Conservation (phyloP, 2,329 filamentous ascomycete species). For the Cladophialophora psammophila region DNA sequence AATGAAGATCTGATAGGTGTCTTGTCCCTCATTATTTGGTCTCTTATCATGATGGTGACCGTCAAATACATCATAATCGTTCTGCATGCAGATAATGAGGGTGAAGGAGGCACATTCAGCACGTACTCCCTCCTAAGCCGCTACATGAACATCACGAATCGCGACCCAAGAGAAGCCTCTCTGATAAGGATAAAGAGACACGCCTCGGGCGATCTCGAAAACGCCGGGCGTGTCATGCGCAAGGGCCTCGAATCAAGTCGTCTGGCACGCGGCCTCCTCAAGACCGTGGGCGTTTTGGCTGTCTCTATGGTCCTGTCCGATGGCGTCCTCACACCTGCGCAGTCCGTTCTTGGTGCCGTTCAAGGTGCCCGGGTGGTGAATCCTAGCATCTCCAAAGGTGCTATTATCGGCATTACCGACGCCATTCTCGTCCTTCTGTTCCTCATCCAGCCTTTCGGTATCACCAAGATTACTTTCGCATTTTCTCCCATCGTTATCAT, state of each 20-base stretch:
- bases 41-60: slow-evolving; percentile 63
- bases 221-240: slow-evolving; percentile 53
- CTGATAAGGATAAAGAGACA: slow-evolving; percentile 58
- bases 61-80: slow-evolving; percentile 65
- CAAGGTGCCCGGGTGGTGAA: slow-evolving; percentile 61
- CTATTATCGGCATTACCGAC: slow-evolving; percentile 60
- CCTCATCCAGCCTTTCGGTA: slow-evolving; percentile 63
- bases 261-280: slow-evolving; percentile 56
- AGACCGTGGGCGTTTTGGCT: slow-evolving; percentile 61
- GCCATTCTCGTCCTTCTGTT: slow-evolving; percentile 63
- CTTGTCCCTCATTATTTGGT: slow-evolving; percentile 64
- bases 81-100: slow-evolving; percentile 63
- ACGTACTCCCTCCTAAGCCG: slow-evolving; percentile 61
- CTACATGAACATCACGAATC: slow-evolving; percentile 61
- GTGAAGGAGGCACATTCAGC: slow-evolving; percentile 65
- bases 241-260: slow-evolving; percentile 57
- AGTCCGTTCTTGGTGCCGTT: slow-evolving; percentile 64
- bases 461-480: slow-evolving; percentile 54
- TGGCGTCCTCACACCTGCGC: slow-evolving; percentile 64
- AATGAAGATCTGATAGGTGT: slow-evolving; percentile 60
- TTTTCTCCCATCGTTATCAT: slow-evolving; percentile 65
- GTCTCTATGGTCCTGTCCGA: slow-evolving; percentile 65
- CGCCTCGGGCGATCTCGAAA: slow-evolving; percentile 53
- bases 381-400: slow-evolving; percentile 54
- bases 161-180: slow-evolving; percentile 59